Percentiles rank a stretch among this genome's conserved stretches.
phyloP scores from a whole-genome alignment of 208 protist genomes.

The Blechomonas ayalai region DNA sequence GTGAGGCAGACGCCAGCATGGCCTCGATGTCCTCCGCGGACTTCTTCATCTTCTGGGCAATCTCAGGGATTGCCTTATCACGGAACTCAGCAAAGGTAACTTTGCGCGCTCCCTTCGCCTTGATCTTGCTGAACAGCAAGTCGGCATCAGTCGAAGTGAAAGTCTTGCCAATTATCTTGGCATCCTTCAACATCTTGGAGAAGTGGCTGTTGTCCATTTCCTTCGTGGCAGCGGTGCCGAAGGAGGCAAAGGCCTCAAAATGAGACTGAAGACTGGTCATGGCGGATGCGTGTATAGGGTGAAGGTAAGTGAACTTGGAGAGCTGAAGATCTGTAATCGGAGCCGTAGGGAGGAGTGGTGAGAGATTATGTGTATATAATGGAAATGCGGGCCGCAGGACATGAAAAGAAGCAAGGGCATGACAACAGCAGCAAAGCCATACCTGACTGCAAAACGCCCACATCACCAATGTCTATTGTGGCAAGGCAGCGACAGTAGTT shows the following conservation, averaged over 20 bases:
- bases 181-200: conserved; percentile 90
- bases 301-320: too few relatives aligned
- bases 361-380: too few relatives aligned
- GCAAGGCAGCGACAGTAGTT: too few relatives aligned
- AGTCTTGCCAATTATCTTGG: conserved; percentile 83
- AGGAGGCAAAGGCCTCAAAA: conserved; percentile 86
- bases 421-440: too few relatives aligned
- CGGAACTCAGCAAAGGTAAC: conserved; percentile 71
- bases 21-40: conserved; percentile 45
- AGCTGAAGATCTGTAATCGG: too few relatives aligned
- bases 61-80: conserved; percentile 68
- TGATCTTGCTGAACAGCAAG: conserved; percentile 88
- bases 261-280: too few relatives aligned
- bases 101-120: conserved; percentile 84
- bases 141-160: conserved; percentile 88
- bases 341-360: too few relatives aligned
- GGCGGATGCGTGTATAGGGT: too few relatives aligned
- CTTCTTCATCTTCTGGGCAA: conserved; percentile 85
- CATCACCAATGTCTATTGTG: too few relatives aligned
- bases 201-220: conserved; percentile 90
- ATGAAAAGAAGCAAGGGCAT: too few relatives aligned
- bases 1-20: conserved; percentile 36
- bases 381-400: too few relatives aligned
- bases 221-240: conserved; percentile 71
- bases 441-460: too few relatives aligned